These are phyloP conservation scores for Penicillium corylophilum DNA, from an alignment of 2,329 filamentous ascomycete species.

Conservation along the genomic window DNA sequence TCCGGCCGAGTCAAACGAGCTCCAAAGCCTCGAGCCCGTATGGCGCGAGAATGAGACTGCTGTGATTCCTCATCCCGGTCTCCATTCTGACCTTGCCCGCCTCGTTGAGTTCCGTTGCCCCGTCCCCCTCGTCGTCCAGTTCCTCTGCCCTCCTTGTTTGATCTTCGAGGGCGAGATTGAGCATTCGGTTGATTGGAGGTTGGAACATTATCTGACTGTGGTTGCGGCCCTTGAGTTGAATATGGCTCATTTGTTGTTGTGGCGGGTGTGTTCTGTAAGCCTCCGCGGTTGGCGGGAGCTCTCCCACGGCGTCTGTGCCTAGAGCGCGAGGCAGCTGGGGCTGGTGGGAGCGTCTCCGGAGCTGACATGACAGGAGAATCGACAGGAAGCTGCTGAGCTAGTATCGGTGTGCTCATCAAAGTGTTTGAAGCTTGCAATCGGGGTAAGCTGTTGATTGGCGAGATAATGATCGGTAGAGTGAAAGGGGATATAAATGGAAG, in stretches of 20 bases:
- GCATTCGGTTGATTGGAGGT: constrained; percentile 8
- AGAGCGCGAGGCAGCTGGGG: constrained; percentile 6
- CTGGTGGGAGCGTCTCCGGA: not conserved
- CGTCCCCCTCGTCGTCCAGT: constrained; percentile 21
- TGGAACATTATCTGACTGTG: not conserved
- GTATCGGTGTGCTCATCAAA: constrained; percentile 9
- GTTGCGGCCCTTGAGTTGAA: constrained; percentile 10
- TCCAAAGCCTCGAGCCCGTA: constrained; percentile 40
- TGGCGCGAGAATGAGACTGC: constrained; percentile 18
- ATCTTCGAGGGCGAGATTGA: constrained; percentile 22
- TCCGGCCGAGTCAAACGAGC: constrained; percentile 41
- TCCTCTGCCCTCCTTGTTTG: constrained; percentile 27
- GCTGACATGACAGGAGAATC: not conserved
- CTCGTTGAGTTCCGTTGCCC: constrained; percentile 19
- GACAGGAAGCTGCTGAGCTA: not conserved
- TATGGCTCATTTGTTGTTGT: constrained; percentile 9
- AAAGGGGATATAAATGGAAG: not conserved
- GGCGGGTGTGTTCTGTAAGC: constrained; percentile 18
- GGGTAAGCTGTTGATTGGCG: not conserved
- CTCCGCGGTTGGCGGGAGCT: constrained; percentile 27
- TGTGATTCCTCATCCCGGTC: constrained; percentile 15
- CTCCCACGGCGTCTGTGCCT: constrained; percentile 28
- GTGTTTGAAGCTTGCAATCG: not conserved
- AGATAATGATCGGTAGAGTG: not conserved
- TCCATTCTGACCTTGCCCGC: constrained; percentile 13